These are phyloP conservation scores for Centaurea solstitialis DNA, from an alignment of 129 eudicot genomes.

Conservation along the genomic window DNA sequence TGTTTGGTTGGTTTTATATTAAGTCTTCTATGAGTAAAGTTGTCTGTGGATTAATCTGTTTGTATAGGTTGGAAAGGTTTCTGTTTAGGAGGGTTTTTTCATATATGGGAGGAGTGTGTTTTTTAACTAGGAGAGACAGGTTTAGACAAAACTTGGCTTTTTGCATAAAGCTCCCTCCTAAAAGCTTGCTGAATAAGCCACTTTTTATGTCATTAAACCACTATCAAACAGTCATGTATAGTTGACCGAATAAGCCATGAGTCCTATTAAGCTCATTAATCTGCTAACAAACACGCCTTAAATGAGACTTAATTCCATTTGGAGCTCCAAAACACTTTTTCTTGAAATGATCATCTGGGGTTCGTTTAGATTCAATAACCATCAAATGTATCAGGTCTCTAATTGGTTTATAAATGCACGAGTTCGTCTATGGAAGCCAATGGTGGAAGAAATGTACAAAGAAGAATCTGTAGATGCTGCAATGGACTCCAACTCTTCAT, in stretches of 20 bases:
- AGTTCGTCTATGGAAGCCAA: slow-evolving; percentile 81
- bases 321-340: neutral
- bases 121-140: slow-evolving; percentile 56
- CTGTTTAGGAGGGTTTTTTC: slow-evolving; percentile 21
- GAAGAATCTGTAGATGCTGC: slow-evolving; percentile 38
- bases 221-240: too few relatives aligned
- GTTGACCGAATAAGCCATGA: too few relatives aligned
- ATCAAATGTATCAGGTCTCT: slow-evolving; percentile 46
- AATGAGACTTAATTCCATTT: neutral
- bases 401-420: slow-evolving; percentile 83
- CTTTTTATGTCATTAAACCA: too few relatives aligned
- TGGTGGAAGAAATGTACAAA: slow-evolving; percentile 79
- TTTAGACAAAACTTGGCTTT: slow-evolving; percentile 19
- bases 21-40: too few relatives aligned
- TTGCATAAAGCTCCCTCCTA: too few relatives aligned
- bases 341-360: neutral
- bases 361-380: neutral
- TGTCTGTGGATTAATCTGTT: too few relatives aligned
- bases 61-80: too few relatives aligned
- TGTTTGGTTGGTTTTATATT: too few relatives aligned
- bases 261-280: too few relatives aligned
- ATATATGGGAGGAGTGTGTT: slow-evolving; percentile 42
- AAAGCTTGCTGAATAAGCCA: too few relatives aligned
- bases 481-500: slow-evolving; percentile 34
- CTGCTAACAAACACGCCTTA: neutral